phyloP scores from a whole-genome alignment of 1,284 basidiomycete genomes.

The Leccinum pachyderme region DNA sequence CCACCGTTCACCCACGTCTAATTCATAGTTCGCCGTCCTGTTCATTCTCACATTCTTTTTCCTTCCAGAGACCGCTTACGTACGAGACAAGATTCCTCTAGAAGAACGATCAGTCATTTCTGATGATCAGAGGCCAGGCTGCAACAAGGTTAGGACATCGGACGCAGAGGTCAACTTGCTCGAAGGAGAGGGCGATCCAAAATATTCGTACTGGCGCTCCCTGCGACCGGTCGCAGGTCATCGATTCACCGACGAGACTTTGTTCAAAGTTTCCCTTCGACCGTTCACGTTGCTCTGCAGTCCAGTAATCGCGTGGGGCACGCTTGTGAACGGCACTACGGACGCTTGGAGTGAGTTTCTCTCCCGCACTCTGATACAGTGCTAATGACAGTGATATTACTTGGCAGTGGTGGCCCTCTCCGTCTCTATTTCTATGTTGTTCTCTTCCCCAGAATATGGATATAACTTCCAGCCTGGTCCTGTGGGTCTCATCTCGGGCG shows the following conservation, averaged over 20 bases:
- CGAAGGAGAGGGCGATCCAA: neutral
- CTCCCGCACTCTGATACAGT: neutral
- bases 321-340: neutral
- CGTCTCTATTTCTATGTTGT: neutral
- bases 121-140: neutral
- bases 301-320: neutral
- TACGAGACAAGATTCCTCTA: neutral
- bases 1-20: neutral
- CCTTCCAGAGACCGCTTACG: neutral
- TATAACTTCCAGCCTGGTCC: neutral
- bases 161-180: neutral
- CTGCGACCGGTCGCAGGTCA: neutral
- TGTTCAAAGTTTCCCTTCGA: neutral
- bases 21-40: neutral
- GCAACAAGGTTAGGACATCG: neutral
- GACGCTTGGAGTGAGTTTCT: slow-evolving; percentile 1
- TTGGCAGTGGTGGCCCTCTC: neutral
- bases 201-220: neutral
- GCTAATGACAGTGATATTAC: neutral
- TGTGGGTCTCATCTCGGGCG: neutral
- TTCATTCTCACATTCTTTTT: slow-evolving; percentile 1
- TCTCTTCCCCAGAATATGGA: neutral
- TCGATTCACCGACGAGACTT: neutral
- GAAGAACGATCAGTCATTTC: neutral
- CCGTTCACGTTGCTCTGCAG: neutral